A percentile compares a stretch with the other conserved stretches of the same genome.
Evolutionary conservation across 2,329 filamentous ascomycete species (phyloP).

Genomic region (Ceratocystiopsis minuta): DNA sequence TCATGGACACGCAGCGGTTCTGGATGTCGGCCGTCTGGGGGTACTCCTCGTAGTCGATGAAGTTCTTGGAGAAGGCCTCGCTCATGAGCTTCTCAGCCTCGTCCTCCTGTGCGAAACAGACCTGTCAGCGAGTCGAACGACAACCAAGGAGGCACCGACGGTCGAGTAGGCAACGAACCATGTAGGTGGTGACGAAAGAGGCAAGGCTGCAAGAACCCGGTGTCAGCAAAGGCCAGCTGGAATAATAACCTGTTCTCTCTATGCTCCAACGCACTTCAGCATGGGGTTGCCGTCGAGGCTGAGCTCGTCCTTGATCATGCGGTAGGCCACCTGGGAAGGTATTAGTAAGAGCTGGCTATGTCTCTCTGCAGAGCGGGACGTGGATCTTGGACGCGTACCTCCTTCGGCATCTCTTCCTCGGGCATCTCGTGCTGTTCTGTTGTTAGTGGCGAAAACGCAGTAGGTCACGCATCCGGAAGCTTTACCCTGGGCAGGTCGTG

Average conservation of each 20-base stretch:
- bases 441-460: no score
- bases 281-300: constrained; percentile 83
- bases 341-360: background rate
- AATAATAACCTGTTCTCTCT: no score
- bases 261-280: constrained; percentile 41
- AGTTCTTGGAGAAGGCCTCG: constrained; percentile 86
- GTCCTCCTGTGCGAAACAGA: constrained; percentile 44
- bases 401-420: constrained; percentile 73
- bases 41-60: constrained; percentile 79
- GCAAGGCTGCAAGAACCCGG: constrained; percentile 46
- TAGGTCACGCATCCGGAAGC: no score
- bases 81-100: constrained; percentile 93
- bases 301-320: constrained; percentile 90
- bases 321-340: constrained; percentile 49
- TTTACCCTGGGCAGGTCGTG: constrained; percentile 42
- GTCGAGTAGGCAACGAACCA: constrained; percentile 35
- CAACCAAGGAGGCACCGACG: background rate
- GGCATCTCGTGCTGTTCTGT: constrained; percentile 53
- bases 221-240: background rate
- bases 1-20: constrained; percentile 84
- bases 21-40: constrained; percentile 70
- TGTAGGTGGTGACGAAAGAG: constrained; percentile 90
- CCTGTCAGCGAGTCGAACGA: background rate
- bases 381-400: constrained; percentile 18
- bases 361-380: no score